Evolutionary conservation across 495 filamentous ascomycete species (phyloP), one percentile per base, ranked within the genome.

Genomic region (Talaromyces adpressus): DNA sequence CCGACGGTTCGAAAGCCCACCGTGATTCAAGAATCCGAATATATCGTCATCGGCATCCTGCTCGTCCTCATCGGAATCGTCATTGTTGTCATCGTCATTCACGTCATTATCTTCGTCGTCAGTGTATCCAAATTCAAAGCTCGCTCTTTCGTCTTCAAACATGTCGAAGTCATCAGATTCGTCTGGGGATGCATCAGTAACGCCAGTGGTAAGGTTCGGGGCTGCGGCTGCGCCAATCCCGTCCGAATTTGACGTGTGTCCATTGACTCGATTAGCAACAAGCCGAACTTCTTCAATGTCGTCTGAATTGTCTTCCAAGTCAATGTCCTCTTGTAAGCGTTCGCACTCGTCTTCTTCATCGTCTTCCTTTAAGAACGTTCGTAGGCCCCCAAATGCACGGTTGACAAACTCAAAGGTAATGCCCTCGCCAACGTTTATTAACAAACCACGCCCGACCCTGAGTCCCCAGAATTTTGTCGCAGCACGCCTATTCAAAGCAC

Each of bases 381-480:
- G 80, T 7, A 83, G 68, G 3, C 85, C 87, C 25, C 86, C 84
- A 66, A 90, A 91, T 2, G 87, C 86, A 14, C 76, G 76, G 67
- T 89, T 85, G 57, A 85, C 81, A 65, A 81, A 84, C 9, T 71
- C 72, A 72, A 82, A 88, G 41, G 84, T 80, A 53, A 90, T 73
- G 6, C 77, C 79, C 58, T 81, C 79, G 0, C 79, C 82, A n/a
- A 82, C 82, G 59, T 82, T 83, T 81, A 88, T 80, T 57, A 91
- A 67, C 2, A 91, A 63, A 0, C 85, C 82, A 51, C 88, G 76
- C 4, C 79, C 86, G 6, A 90, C 84, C 49, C 82, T 83, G 25
- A 86, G 68, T 16, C 77, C 79, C 88, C 88, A 91, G 67, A 86
- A 88, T 16, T 77, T 72, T 20, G 69, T 73, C 11, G 82, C 77